These are phyloP conservation scores for Geoglossum glabrum DNA, from an alignment of 495 filamentous ascomycete genomes.

Conservation along the genomic window DNA sequence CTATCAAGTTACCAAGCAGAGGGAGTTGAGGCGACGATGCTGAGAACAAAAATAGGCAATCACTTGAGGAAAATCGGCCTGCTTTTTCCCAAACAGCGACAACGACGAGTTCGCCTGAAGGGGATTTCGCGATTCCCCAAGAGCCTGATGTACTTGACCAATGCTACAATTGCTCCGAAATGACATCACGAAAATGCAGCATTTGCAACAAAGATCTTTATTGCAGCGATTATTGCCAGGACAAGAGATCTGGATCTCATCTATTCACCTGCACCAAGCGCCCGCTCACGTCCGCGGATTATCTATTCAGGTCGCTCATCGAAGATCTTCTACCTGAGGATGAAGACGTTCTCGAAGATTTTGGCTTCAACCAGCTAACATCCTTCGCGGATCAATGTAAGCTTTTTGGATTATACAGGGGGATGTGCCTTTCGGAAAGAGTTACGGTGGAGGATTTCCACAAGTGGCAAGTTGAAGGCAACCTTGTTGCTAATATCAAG, in stretches of 20 bases:
- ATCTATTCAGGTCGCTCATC: constrained; percentile 11
- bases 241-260: constrained; percentile 13
- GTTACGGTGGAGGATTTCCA: constrained; percentile 14
- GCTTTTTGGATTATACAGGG: constrained; percentile 6
- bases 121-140: too few species aligned
- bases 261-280: constrained; percentile 14
- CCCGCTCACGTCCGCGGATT: constrained; percentile 17
- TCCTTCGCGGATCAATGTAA: constrained; percentile 6
- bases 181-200: constrained; percentile 14
- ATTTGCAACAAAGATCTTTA: constrained; percentile 14
- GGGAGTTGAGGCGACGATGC: too few species aligned
- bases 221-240: constrained; percentile 16
- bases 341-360: constrained; percentile 15
- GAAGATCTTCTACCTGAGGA: constrained; percentile 16
- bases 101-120: too few species aligned
- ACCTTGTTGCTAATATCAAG: constrained; percentile 14
- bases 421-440: too few species aligned
- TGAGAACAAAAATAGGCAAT: too few species aligned
- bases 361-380: constrained; percentile 13
- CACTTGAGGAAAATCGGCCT: too few species aligned
- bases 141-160: too few species aligned
- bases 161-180: constrained; percentile 2
- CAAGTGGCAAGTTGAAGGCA: constrained; percentile 12
- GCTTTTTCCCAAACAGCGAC: too few species aligned
- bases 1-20: constrained; percentile 11